These are phyloP conservation scores for Wickerhamomyces xylosicus DNA, from an alignment of 805 yeast species.

Conservation along the genomic window DNA sequence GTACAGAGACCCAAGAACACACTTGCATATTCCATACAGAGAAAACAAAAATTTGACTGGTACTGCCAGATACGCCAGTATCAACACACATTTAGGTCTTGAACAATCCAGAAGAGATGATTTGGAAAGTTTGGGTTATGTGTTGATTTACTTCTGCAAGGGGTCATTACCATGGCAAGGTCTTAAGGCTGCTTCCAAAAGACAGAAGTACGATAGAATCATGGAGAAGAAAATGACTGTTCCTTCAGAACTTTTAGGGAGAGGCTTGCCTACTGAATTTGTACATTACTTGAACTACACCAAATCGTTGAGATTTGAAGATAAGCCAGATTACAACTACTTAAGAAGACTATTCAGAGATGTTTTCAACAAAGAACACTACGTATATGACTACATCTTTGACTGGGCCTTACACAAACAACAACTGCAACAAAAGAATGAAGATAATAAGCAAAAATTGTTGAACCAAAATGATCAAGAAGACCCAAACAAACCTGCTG, in stretches of 20 bases:
- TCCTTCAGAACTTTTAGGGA: constrained; percentile 74
- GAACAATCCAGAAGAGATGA: constrained; percentile 97
- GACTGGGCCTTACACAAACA: constrained; percentile 93
- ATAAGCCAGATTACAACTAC: constrained; percentile 89
- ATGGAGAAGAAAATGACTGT: constrained; percentile 92
- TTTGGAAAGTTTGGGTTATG: constrained; percentile 89
- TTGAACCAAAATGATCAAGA: constrained; percentile 11
- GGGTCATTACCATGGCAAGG: constrained; percentile 99
- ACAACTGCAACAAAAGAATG: constrained; percentile 31
- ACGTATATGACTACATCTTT: constrained; percentile 86
- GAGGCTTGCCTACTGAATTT: constrained; percentile 89
- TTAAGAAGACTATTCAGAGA: constrained; percentile 86
- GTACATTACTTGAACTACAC: constrained; percentile 78
- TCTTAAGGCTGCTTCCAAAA: constrained; percentile 89
- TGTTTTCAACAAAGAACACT: constrained; percentile 77
- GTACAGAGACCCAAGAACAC: constrained; percentile 89
- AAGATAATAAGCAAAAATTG: neutral
- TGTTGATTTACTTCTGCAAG: constrained; percentile 85
- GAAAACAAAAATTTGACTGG: constrained; percentile 96
- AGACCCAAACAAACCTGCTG: neutral
- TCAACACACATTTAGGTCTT: constrained; percentile 93
- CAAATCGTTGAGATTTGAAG: constrained; percentile 86
- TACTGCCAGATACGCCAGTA: constrained; percentile 92
- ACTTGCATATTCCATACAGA: constrained; percentile 89
- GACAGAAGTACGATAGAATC: constrained; percentile 93